Base-by-base conservation (phyloP, 2,329 filamentous ascomycete genomes). In the Bipolaris cookei region DNA sequence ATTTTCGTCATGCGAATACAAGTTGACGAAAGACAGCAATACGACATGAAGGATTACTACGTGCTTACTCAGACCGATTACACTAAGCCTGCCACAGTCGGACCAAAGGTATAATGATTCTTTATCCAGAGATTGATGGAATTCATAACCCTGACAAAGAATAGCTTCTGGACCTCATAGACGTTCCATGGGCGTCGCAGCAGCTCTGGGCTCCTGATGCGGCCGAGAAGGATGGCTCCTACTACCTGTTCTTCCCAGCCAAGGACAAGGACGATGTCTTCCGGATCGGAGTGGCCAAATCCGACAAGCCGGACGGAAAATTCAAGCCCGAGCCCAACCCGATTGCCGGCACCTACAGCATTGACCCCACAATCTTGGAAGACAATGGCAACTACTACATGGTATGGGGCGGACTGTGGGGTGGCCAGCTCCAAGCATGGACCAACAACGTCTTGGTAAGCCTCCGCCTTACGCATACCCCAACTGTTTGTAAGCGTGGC, bases 41-140 rank as follows among this genome's bases (percentile, higher is more conserved):
- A 91, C 74, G 90, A 90, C 78, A 92, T 92, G 90, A 82, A 79
- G 53, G 90, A 92, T 79, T 92, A 92, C 81, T 89, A 92, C 76
- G 89, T 92, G 72, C 87, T 92, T 75, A 87, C 84, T 59, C 77
- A 83, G 44, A 81, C 84, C 59, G 79, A 82, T 1, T 77, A 84
- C 20, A 82, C 80, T 55, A 78, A 79, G 1, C 78, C 80, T 21
- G 88, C 91, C 4, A 86, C 81, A 16, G 89, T 92, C 78, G 89
- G 92, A 77, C 89, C 89, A 65, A 81, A 89, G 43, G 88, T 83
- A 20, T 11, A 11, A 10, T 2, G 10, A 11, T 32, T 7, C 23
- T 28, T 10, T 44, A 11, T 16, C 16, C 3, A 11, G 18, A 43
- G 18, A 23, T 28, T 43, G 18, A 4, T 3, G n/a, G 14, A 28